Evolutionary conservation across 2,329 filamentous ascomycete species (phyloP).

Genomic region (Mycosphaerelloides madeirae): DNA sequence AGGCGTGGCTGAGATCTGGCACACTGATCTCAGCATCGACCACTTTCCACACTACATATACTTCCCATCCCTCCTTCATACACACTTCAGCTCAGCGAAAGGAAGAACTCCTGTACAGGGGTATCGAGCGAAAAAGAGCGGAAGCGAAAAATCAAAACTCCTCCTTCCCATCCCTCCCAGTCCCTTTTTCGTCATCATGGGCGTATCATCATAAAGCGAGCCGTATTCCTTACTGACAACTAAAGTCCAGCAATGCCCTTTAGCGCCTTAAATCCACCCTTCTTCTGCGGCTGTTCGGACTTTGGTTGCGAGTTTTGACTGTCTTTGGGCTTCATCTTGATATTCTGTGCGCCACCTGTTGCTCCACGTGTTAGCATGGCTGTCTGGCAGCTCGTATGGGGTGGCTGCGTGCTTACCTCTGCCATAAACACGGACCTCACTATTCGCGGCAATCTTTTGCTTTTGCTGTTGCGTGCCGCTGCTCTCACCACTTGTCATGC

Average conservation of each 20-base stretch:
- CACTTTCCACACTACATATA: too few species aligned
- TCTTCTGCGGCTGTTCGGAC: slow-evolving; percentile 9
- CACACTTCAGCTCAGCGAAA: too few species aligned
- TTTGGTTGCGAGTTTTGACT: slow-evolving; percentile 30
- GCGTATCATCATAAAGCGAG: too few species aligned
- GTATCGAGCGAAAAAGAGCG: too few species aligned
- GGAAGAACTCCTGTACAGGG: too few species aligned
- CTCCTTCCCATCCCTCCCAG: too few species aligned
- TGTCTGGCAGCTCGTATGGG: not conserved
- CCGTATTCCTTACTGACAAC: not conserved
- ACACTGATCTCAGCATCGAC: too few species aligned
- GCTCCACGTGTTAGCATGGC: slow-evolving; percentile 20
- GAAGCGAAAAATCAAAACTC: too few species aligned
- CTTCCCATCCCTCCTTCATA: too few species aligned
- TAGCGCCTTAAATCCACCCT: slow-evolving; percentile 13
- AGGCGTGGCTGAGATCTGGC: too few species aligned
- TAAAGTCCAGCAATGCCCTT: slow-evolving; percentile 7
- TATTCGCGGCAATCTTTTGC: slow-evolving; percentile 45
- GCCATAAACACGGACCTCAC: slow-evolving; percentile 50
- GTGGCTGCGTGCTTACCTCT: slow-evolving; percentile 44
- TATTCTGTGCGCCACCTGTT: slow-evolving; percentile 50
- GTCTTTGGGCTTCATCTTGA: slow-evolving; percentile 46
- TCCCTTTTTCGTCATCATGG: too few species aligned
- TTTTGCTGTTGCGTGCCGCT: slow-evolving; percentile 31
- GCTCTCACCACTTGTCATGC: slow-evolving; percentile 27